Evolutionary conservation across 1,284 basidiomycete genomes (phyloP).

Genomic region (Heterobasidion irregulare): DNA sequence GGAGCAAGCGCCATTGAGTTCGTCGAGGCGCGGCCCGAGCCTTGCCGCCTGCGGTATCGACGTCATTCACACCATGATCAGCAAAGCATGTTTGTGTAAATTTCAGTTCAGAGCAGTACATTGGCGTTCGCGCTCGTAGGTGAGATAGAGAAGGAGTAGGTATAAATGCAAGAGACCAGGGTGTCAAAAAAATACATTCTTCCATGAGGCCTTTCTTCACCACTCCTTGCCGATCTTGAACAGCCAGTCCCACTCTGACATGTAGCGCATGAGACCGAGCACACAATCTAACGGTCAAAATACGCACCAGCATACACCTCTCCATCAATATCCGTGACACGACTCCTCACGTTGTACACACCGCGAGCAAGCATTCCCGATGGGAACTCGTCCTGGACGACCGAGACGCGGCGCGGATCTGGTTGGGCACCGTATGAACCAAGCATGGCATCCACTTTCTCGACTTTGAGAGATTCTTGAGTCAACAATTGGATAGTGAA

Average conservation of each 20-base stretch:
- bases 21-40: no score
- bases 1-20: background rate
- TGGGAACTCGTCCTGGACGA: conserved; percentile 73
- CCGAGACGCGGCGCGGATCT: conserved; percentile 58
- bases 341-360: conserved; percentile 67
- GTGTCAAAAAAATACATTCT: background rate
- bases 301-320: conserved; percentile 64
- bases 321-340: conserved; percentile 80
- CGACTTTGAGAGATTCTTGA: conserved; percentile 40
- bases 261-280: no score
- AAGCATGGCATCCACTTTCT: conserved; percentile 86
- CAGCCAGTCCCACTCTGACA: conserved; percentile 69
- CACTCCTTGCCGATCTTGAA: conserved; percentile 83
- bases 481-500: conserved; percentile 1
- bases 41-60: background rate
- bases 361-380: conserved; percentile 82
- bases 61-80: background rate
- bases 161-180: background rate
- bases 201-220: conserved; percentile 25
- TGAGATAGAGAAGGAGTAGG: background rate
- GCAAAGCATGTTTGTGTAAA: background rate
- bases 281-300: no score
- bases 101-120: background rate
- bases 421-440: conserved; percentile 76
- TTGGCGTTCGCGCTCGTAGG: background rate